Conservation (phyloP, 768 basidiomycete genomes). For the Mycena indigotica region DNA sequence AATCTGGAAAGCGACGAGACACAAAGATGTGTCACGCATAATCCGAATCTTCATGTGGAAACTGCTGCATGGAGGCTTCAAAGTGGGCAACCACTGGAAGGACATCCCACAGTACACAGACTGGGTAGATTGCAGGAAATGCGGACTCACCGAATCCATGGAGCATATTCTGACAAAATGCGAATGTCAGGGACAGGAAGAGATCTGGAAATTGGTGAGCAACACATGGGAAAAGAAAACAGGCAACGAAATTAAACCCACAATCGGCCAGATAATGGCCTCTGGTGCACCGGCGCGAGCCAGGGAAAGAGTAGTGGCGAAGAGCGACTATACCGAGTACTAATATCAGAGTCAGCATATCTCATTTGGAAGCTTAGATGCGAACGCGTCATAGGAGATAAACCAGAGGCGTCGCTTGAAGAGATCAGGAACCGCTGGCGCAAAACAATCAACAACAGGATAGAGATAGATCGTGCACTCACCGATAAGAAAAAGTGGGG, state of each 20-base stretch:
- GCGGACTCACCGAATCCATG: not conserved
- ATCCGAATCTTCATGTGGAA: not conserved
- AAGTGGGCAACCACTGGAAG: not conserved
- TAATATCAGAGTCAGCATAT: constrained; percentile 5
- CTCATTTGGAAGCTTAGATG: constrained; percentile 6
- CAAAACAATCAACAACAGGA: not conserved
- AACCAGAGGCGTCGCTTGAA: not conserved
- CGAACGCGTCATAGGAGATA: constrained; percentile 1
- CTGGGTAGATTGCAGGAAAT: not conserved
- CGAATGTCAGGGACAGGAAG: not conserved
- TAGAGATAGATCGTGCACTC: not conserved
- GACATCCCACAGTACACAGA: not conserved
- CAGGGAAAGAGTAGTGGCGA: not conserved
- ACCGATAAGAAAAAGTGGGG: constrained; percentile 2
- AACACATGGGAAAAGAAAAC: not conserved
- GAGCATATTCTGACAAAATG: not conserved
- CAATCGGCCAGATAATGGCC: not conserved
- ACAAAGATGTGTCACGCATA: not conserved
- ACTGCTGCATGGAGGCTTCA: not conserved
- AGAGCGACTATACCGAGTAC: not conserved
- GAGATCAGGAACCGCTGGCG: constrained; percentile 9
- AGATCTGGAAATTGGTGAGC: not conserved
- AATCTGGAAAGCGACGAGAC: not conserved
- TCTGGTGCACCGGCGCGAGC: not conserved
- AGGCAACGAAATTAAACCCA: not conserved